Evolutionary conservation across 192 early-diverging fungal genomes (phyloP).

Genomic region (Entomortierella beljakovae): DNA sequence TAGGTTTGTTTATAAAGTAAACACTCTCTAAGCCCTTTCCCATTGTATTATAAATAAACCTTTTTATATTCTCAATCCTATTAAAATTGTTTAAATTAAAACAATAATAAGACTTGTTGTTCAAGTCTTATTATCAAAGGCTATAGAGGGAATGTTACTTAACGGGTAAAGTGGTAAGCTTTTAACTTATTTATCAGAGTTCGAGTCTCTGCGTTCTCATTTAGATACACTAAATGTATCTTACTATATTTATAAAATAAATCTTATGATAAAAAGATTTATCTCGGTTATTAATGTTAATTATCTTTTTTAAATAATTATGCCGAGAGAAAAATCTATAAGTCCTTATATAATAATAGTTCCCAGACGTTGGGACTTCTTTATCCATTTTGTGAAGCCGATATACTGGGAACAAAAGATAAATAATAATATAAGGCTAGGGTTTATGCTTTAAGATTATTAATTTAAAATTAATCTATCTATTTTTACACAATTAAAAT

Average conservation of each 20-base stretch:
- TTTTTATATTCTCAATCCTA: no score
- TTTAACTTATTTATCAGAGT: constrained; percentile 30
- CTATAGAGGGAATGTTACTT: no score
- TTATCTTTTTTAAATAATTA: constrained; percentile 21
- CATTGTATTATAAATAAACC: no score
- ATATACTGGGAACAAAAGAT: constrained; percentile 37
- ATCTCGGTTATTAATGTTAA: constrained; percentile 24
- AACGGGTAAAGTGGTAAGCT: not conserved
- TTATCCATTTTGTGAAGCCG: constrained; percentile 26
- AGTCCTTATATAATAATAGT: not conserved
- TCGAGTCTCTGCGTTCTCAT: constrained; percentile 50
- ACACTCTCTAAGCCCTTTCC: no score
- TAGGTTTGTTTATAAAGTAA: no score
- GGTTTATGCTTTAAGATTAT: constrained; percentile 24
- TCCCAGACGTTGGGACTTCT: not conserved
- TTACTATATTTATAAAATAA: constrained; percentile 36
- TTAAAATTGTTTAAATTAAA: no score
- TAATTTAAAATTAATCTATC: constrained; percentile 15
- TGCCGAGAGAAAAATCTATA: constrained; percentile 7
- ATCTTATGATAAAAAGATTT: constrained; percentile 20
- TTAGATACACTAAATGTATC: no score
- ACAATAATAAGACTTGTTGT: no score
- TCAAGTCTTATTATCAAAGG: no score
- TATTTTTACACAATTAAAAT: constrained; percentile 17
- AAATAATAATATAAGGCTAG: constrained; percentile 36